Percentiles rank a stretch among this genome's conserved stretches.
Evolutionary conservation across 495 filamentous ascomycete genomes (phyloP).

Genomic region (Collariella sp.): DNA sequence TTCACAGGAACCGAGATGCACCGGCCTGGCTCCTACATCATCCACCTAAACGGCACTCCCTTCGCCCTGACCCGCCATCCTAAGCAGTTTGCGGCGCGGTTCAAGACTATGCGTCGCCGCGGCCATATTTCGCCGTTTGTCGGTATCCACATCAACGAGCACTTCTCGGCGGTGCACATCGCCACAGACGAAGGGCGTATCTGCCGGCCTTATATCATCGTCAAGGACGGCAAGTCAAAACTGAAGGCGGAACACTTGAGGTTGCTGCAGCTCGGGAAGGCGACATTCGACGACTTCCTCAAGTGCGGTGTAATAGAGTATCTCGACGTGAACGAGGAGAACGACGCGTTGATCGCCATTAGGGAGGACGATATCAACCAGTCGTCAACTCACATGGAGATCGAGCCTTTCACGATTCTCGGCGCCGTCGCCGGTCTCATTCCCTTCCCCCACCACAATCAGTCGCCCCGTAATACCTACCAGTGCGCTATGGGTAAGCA

Average conservation of each 20-base stretch:
- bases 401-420: conserved; percentile 94
- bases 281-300: conserved; percentile 89
- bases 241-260: conserved; percentile 68
- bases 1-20: conserved; percentile 77
- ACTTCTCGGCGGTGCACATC: conserved; percentile 85
- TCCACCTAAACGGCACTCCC: conserved; percentile 92
- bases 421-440: conserved; percentile 97
- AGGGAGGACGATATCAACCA: conserved; percentile 73
- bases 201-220: conserved; percentile 89
- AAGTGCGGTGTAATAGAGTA: conserved; percentile 86
- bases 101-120: conserved; percentile 74
- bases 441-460: conserved; percentile 98
- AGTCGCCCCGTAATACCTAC: conserved; percentile 97
- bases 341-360: conserved; percentile 85
- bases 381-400: conserved; percentile 86
- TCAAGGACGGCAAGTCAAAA: conserved; percentile 72
- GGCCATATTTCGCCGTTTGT: conserved; percentile 90
- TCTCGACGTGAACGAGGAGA: conserved; percentile 96
- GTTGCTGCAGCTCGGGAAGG: conserved; percentile 66
- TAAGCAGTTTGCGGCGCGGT: conserved; percentile 71
- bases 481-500: conserved; percentile 99
- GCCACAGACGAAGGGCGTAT: conserved; percentile 95
- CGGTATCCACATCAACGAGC: conserved; percentile 88
- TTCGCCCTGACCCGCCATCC: conserved; percentile 74
- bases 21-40: conserved; percentile 69